Base-by-base conservation (phyloP, 2,329 filamentous ascomycete genomes). In the Cryphonectria naterciae region DNA sequence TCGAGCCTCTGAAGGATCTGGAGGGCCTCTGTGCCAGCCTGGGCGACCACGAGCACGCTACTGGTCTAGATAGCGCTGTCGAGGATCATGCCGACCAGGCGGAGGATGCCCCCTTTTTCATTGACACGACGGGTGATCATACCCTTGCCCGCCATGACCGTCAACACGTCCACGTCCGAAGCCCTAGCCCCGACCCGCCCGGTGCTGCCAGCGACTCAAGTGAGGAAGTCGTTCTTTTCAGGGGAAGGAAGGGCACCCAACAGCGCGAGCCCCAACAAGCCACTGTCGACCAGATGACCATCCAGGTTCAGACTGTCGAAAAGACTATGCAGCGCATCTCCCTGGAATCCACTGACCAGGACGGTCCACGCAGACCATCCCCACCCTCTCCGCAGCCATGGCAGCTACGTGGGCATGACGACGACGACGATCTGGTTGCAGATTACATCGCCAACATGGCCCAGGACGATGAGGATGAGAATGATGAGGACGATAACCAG, bases 391-490 rank as follows among this genome's bases (percentile, higher is more conserved):
- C 58, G 28, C 56, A 60, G 65, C 58, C 71, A 15, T 68, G 73
- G 74, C 71, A 74, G 74, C 73, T 46, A 74, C 71, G 71, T 25
- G 71, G 71, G 22, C 67, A 73, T 15, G 64, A 76, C 67, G 75
- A 75, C 17, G 80, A 91, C 25, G 87, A 90, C 54, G 86, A 84
- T 0, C 83, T 89, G 58, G 81, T 90, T 75, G 86, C 88, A 1
- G 92, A 95, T 76, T 94, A 94, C 75, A 90, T 93, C 76, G 85
- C 87, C 60, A 93, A 94, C 73, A 84, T 93, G 76, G 84, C 85
- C 64, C 83, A 82, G 3, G 64, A 69, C 22, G 32, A 65, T 13
- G 69, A 67, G 8, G 52, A 69, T 6, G 76, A 77, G 25, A 77
- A 79, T 19, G 77, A 78, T 8, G 74, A 73, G 13, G 74, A 77